Percentiles rank a stretch among this genome's conserved stretches.
phyloP scores from a whole-genome alignment of 208 protist genomes.

The Willaertia magna region DNA sequence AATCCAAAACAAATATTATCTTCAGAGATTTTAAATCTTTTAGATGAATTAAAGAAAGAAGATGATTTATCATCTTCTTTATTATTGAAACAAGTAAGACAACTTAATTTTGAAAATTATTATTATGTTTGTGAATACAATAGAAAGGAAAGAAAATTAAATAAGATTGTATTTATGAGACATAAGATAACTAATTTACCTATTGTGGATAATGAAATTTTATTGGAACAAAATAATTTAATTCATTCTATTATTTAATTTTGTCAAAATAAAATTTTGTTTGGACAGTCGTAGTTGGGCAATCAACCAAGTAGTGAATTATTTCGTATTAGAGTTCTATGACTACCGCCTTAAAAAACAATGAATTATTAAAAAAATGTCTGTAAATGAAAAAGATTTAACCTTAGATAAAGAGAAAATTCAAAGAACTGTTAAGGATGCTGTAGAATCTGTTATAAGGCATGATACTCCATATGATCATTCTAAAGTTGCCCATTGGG shows the following conservation, averaged over 20 bases:
- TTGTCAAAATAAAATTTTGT: too few species aligned
- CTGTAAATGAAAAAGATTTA: slow-evolving; percentile 13
- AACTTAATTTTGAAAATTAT: not conserved
- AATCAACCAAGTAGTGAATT: too few species aligned
- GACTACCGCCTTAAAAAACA: too few species aligned
- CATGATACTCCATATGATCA: slow-evolving; percentile 19
- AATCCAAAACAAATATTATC: not conserved
- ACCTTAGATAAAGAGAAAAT: slow-evolving; percentile 18
- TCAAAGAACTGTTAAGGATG: slow-evolving; percentile 22
- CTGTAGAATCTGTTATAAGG: slow-evolving; percentile 21
- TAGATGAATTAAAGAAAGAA: too few species aligned
- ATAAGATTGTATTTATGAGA: not conserved
- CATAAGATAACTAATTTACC: not conserved
- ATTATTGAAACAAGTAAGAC: too few species aligned
- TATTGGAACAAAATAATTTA: too few species aligned
- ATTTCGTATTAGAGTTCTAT: too few species aligned
- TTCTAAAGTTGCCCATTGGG: slow-evolving; percentile 25
- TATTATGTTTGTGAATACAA: not conserved
- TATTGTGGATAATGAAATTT: too few species aligned
- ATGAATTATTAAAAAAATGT: slow-evolving; percentile 14
- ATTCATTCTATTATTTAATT: too few species aligned
- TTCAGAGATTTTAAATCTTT: not conserved
- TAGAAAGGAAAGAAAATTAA: not conserved
- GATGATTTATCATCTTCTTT: too few species aligned
- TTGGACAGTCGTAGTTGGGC: too few species aligned